Evolutionary conservation across 495 filamentous ascomycete genomes (phyloP), one percentile per base, ranked within the genome.

Genomic region (Stereocaulon alpinum): DNA sequence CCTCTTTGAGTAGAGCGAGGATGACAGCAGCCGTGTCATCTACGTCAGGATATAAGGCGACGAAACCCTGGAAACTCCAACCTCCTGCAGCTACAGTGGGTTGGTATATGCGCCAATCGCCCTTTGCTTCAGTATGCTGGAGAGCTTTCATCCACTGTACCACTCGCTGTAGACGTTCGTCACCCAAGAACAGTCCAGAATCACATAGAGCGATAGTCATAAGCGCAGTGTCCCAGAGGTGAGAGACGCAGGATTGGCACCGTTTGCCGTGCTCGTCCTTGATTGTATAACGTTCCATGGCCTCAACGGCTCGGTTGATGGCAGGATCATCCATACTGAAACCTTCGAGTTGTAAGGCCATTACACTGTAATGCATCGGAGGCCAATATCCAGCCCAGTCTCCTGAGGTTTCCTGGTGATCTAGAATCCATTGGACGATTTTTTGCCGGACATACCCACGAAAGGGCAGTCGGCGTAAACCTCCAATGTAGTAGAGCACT

Each of bases 11-110:
- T 4, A 71, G 40, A 0, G 73, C 69, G 0, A 77, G 43, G 15
- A 76, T 60, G 0, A 59, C 67, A 0, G 66, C 72, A 0, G 74
- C 73, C 0, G 76, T 77, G 62, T 77, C 74, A 55, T 76, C 74
- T n/a, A 74, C 64, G 60, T 78, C 76, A 1, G 74, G 74, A 57
- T 70, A 70, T 64, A 65, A 70, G 1, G 49, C 66, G 47, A 72
- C 73, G 29, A 55, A 32, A 55, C 74, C 73, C 50, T 71, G 65
- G 56, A 66, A 73, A 0, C 71, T 69, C 1, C 72, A 74, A 0
- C 67, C 54, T 9, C 54, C 61, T 2, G 15, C 24, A 0, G 67
- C 49, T 0, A 59, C 18, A 0, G 11, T 32, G 1, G 70, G 69
- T n/a, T 58, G 55, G 45, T 69, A 69, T 4, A 72, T 40, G 4